Conservation (phyloP, 106 monocot genomes). For the Posidonia australis region DNA sequence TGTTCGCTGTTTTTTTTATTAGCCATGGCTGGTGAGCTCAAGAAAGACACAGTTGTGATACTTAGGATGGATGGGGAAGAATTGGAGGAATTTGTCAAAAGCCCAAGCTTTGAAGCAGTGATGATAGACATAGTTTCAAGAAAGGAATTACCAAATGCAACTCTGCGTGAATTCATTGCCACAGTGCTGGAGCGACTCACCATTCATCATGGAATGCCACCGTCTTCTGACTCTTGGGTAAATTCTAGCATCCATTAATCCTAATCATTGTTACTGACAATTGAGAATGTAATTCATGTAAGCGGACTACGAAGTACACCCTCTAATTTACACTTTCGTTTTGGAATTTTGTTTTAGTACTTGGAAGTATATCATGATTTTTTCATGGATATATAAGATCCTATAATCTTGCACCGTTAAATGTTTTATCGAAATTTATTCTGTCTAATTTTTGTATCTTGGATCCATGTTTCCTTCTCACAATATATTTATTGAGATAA, state of each 20-base stretch:
- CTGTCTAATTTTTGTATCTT: too few species aligned
- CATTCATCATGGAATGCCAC: slow-evolving; percentile 86
- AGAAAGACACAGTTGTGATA: slow-evolving; percentile 81
- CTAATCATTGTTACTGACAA: neutral
- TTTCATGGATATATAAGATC: too few species aligned
- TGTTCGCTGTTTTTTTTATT: too few species aligned
- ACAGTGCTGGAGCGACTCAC: slow-evolving; percentile 43
- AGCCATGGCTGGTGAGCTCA: slow-evolving; percentile 92
- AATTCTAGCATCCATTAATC: neutral
- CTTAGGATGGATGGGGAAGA: slow-evolving; percentile 86
- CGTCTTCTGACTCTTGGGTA: slow-evolving; percentile 79
- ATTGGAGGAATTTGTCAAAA: slow-evolving; percentile 54
- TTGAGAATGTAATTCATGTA: neutral
- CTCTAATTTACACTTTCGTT: too few species aligned
- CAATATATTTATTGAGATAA: too few species aligned
- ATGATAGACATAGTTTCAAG: slow-evolving; percentile 38
- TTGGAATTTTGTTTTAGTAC: too few species aligned
- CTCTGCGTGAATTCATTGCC: slow-evolving; percentile 38
- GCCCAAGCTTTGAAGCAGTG: slow-evolving; percentile 55
- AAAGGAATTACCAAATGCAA: slow-evolving; percentile 26
- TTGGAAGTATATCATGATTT: too few species aligned
- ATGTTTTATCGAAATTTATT: too few species aligned
- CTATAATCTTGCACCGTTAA: too few species aligned
- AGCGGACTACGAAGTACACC: neutral
- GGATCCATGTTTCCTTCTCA: too few species aligned